A percentile compares a stretch with the other conserved stretches of the same genome.
Conservation (phyloP, 331 rosid species). For the Rosa hybrid region DNA sequence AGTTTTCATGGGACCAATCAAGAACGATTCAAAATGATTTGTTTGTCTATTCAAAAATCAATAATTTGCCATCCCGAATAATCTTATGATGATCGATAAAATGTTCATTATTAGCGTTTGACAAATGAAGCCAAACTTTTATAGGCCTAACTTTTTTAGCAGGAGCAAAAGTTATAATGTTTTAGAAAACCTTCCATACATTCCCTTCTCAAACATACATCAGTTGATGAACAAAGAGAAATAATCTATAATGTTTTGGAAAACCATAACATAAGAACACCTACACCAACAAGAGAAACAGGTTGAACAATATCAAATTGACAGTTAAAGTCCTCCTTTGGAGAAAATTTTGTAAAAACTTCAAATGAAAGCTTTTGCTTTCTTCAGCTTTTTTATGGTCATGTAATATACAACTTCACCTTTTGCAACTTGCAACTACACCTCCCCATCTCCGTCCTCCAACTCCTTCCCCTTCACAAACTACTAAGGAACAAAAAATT, state of each 20-base stretch:
- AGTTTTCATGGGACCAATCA: too few species aligned
- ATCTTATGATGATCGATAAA: too few species aligned
- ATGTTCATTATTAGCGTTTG: background rate
- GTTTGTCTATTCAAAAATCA: background rate
- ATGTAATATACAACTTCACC: conserved; percentile 54
- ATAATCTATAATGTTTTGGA: background rate
- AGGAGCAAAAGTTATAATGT: background rate
- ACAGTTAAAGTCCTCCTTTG: conserved; percentile 19
- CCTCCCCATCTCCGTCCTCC: background rate
- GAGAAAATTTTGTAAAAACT: background rate
- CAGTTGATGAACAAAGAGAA: background rate
- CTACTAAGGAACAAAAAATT: background rate
- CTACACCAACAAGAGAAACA: background rate
- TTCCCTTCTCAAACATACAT: background rate
- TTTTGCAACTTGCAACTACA: conserved; percentile 48
- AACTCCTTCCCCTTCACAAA: conserved; percentile 19
- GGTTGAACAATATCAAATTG: conserved; percentile 16
- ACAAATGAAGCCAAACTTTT: background rate
- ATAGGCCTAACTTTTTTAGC: background rate
- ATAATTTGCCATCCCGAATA: too few species aligned
- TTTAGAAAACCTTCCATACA: background rate
- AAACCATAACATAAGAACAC: background rate
- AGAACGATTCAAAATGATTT: too few species aligned
- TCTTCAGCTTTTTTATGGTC: conserved; percentile 27
- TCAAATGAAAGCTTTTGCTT: conserved; percentile 27